Percentiles rank a stretch among this genome's conserved stretches.
Evolutionary conservation across 495 filamentous ascomycete genomes (phyloP).

Genomic region (Articulospora tetracladia): DNA sequence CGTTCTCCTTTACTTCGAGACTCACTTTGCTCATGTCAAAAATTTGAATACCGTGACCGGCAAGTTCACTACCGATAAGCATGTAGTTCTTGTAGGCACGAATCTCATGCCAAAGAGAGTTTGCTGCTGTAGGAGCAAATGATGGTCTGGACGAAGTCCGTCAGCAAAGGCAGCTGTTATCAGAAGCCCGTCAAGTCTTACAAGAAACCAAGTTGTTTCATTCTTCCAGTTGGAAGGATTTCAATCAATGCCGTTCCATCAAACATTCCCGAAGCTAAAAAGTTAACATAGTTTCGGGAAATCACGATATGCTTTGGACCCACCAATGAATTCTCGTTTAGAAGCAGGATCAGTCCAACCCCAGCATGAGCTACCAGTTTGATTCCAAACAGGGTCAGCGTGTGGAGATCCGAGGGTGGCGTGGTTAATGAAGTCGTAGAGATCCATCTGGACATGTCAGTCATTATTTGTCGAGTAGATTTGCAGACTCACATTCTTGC

Average conservation of each 20-base stretch:
- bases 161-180: not conserved
- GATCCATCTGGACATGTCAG: conserved; percentile 32
- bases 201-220: conserved; percentile 43
- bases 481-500: conserved; percentile 38
- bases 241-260: conserved; percentile 57
- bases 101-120: conserved; percentile 15
- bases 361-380: conserved; percentile 22
- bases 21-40: conserved; percentile 13
- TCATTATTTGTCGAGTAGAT: not conserved
- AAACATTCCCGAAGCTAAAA: conserved; percentile 43
- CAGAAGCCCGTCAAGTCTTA: conserved; percentile 35
- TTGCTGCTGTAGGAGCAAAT: not conserved
- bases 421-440: conserved; percentile 52
- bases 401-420: conserved; percentile 42
- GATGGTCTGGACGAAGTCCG: not conserved
- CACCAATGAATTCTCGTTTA: conserved; percentile 53
- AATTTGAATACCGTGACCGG: conserved; percentile 6
- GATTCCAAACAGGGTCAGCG: not conserved
- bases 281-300: not conserved
- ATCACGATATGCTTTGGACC: conserved; percentile 35
- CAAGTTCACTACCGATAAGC: conserved; percentile 11
- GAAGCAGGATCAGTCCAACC: conserved; percentile 50
- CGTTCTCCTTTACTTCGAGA: not conserved
- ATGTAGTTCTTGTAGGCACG: conserved; percentile 16
- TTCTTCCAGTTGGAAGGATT: conserved; percentile 40